These are phyloP conservation scores for Pyropia yezoensis DNA, from an alignment of 23 red algal species.

Conservation along the genomic window DNA sequence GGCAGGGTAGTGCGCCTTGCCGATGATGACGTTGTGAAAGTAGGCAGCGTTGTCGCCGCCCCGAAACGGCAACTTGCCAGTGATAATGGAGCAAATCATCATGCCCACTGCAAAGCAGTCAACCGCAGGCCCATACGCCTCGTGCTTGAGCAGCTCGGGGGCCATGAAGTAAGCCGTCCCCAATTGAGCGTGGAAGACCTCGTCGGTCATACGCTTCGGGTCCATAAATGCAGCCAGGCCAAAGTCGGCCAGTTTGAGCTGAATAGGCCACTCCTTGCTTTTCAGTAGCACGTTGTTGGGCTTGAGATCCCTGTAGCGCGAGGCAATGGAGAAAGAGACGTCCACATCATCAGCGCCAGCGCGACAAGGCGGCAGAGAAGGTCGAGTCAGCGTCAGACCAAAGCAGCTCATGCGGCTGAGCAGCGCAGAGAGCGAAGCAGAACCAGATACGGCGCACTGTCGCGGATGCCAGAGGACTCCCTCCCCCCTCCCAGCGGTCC, in stretches of 20 bases:
- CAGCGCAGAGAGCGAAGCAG: too few species aligned
- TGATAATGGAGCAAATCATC: conserved; percentile 87
- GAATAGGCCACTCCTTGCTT: conserved; percentile 46
- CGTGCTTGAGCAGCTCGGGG: conserved; percentile 59
- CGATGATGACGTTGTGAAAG: conserved; percentile 51
- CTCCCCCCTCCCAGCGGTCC: too few species aligned
- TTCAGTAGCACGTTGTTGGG: conserved; percentile 80
- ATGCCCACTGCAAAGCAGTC: conserved; percentile 92
- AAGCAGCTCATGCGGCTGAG: too few species aligned
- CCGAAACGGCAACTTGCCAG: conserved; percentile 97
- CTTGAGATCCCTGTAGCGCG: conserved; percentile 48
- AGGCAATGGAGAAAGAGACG: too few species aligned
- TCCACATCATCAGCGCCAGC: too few species aligned
- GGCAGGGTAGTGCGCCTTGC: conserved; percentile 59
- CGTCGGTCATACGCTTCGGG: conserved; percentile 13
- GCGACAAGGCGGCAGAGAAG: too few species aligned
- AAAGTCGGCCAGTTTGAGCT: conserved; percentile 83
- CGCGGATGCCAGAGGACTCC: too few species aligned
- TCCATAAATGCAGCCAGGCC: conserved; percentile 76
- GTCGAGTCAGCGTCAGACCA: too few species aligned
- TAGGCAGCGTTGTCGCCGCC: conserved; percentile 72
- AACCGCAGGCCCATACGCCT: conserved; percentile 58
- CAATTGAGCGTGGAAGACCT: conserved; percentile 55
- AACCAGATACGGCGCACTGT: too few species aligned
- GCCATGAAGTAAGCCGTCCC: conserved; percentile 78